Conservation (phyloP, 2,329 filamentous ascomycete species). For the Colletotrichum noveboracense region DNA sequence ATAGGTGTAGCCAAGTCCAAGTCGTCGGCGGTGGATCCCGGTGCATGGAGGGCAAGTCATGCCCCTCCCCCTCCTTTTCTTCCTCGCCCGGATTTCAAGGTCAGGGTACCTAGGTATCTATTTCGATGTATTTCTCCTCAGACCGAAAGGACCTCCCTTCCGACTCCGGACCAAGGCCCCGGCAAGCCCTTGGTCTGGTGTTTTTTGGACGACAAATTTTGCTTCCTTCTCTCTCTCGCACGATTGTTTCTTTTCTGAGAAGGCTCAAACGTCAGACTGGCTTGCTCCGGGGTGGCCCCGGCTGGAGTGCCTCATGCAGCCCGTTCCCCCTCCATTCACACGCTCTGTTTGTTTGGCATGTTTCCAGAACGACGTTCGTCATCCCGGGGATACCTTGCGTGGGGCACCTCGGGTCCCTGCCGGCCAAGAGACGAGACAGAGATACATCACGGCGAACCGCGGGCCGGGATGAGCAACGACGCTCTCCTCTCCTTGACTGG, state of each 20-base stretch:
- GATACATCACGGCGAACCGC: not conserved
- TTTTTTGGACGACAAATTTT: not conserved
- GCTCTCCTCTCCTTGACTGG: not conserved
- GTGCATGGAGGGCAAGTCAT: slow-evolving; percentile 30
- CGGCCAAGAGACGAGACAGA: slow-evolving; percentile 4
- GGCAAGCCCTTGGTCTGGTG: not conserved
- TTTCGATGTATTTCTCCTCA: not conserved
- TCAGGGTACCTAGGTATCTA: not conserved
- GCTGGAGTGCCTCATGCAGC: not conserved
- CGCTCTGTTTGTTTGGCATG: not conserved
- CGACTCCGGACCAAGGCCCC: slow-evolving; percentile 8
- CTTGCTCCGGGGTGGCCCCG: not conserved
- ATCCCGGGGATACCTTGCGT: slow-evolving; percentile 12
- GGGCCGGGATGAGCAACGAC: not conserved
- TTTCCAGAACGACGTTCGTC: slow-evolving; percentile 14
- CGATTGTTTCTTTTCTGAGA: not conserved
- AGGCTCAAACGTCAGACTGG: not conserved
- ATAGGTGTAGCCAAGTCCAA: not conserved
- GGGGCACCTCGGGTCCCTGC: slow-evolving; percentile 11
- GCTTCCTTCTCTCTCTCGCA: not conserved
- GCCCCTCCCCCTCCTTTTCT: slow-evolving; percentile 27
- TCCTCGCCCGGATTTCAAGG: not conserved
- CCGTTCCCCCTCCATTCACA: not conserved
- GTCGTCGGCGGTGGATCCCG: not conserved
- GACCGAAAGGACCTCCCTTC: not conserved